phyloP scores from a whole-genome alignment of 2,329 filamentous ascomycete genomes.

The Aurifilum marmelostoma region DNA sequence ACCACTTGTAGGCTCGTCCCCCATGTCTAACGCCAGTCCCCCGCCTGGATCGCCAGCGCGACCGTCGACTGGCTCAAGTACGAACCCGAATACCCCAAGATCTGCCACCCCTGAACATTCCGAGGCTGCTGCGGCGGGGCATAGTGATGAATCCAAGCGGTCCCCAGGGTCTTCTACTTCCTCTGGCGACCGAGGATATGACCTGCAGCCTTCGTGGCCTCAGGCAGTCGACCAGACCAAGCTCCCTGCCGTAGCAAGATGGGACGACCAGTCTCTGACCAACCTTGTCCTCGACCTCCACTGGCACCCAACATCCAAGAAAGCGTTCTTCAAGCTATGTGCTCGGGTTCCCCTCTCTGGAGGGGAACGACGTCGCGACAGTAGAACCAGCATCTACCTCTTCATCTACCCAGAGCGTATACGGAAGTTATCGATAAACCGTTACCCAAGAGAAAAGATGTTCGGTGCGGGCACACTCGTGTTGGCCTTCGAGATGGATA shows the following conservation, averaged over 20 bases:
- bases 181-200: slow-evolving; percentile 2
- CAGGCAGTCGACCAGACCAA: slow-evolving; percentile 18
- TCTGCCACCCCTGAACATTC: not conserved
- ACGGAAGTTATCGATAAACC: slow-evolving; percentile 6
- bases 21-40: slow-evolving; percentile 5
- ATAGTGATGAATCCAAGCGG: not conserved
- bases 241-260: slow-evolving; percentile 15
- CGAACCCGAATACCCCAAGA: slow-evolving; percentile 22
- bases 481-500: slow-evolving; percentile 11
- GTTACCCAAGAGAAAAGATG: slow-evolving; percentile 10
- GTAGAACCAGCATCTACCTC: slow-evolving; percentile 18
- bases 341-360: slow-evolving; percentile 2
- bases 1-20: not conserved
- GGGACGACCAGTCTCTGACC: slow-evolving; percentile 1
- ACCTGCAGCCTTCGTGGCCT: slow-evolving; percentile 23
- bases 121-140: not conserved
- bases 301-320: slow-evolving; percentile 18
- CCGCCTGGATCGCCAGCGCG: not conserved
- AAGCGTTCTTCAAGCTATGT: slow-evolving; percentile 21
- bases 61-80: slow-evolving; percentile 14
- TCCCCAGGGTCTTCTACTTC: not conserved
- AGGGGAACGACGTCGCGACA: slow-evolving; percentile 8
- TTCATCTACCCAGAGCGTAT: slow-evolving; percentile 24
- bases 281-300: slow-evolving; percentile 23
- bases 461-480: slow-evolving; percentile 14